These are phyloP conservation scores for Ophiocordyceps camponoti-leonardi DNA, from an alignment of 2,329 filamentous ascomycete species.

Conservation along the genomic window DNA sequence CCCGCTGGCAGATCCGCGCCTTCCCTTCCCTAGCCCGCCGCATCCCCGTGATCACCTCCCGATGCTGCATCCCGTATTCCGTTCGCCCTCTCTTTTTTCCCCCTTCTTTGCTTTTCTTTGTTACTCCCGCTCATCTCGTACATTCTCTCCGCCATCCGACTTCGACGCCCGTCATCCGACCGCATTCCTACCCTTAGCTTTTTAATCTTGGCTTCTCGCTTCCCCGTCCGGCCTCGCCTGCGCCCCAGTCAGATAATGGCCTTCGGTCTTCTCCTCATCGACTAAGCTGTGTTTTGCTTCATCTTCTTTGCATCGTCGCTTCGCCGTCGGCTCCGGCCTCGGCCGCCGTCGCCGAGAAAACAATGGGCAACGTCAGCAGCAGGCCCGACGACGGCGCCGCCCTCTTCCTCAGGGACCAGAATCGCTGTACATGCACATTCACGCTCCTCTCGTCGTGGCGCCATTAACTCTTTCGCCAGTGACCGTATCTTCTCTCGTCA, in stretches of 20 bases:
- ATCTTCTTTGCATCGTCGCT: slow-evolving; percentile 1
- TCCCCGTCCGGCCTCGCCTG: background rate
- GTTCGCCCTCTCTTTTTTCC: background rate
- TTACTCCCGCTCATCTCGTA: background rate
- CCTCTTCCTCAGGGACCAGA: slow-evolving; percentile 82
- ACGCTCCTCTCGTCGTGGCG: slow-evolving; percentile 4
- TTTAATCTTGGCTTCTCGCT: slow-evolving; percentile 5
- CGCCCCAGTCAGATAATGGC: slow-evolving; percentile 8
- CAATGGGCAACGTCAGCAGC: slow-evolving; percentile 86
- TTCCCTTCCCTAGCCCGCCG: background rate
- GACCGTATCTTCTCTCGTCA: slow-evolving; percentile 65
- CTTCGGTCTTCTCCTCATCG: slow-evolving; percentile 7
- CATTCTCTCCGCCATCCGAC: background rate
- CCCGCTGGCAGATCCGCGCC: background rate
- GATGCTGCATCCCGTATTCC: background rate
- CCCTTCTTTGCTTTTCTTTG: background rate
- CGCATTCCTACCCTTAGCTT: background rate
- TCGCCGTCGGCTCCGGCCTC: slow-evolving; percentile 1
- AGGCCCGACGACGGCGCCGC: slow-evolving; percentile 66
- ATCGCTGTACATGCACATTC: slow-evolving; percentile 45
- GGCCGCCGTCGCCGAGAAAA: slow-evolving; percentile 16
- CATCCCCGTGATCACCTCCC: background rate
- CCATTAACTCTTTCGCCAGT: slow-evolving; percentile 35
- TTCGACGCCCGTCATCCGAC: background rate
- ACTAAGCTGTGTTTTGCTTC: slow-evolving; percentile 7